These are phyloP conservation scores for Pachysolen tannophilus DNA, from an alignment of 805 yeast genomes.

Conservation along the genomic window DNA sequence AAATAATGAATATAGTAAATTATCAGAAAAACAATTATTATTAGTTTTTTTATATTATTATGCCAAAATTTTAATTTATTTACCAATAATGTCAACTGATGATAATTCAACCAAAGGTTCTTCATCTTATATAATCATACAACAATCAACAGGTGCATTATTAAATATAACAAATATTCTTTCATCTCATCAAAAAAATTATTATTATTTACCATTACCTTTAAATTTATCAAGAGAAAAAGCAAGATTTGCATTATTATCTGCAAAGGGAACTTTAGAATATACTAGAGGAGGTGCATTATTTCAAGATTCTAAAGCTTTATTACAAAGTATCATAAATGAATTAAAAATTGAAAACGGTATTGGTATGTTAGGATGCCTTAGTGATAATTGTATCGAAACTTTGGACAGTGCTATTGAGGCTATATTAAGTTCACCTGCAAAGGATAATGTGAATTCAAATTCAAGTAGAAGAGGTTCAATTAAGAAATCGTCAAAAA, in stretches of 20 bases:
- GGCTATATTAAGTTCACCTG: slow-evolving; percentile 47
- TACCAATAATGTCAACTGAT: slow-evolving; percentile 50
- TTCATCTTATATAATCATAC: slow-evolving; percentile 57
- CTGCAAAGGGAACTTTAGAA: slow-evolving; percentile 72
- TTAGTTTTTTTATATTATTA: slow-evolving; percentile 53
- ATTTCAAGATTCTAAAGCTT: slow-evolving; percentile 56
- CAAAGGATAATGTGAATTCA: not conserved
- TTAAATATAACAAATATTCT: slow-evolving; percentile 38
- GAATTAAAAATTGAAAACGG: slow-evolving; percentile 44
- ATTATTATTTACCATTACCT: slow-evolving; percentile 51
- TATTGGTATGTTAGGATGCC: slow-evolving; percentile 50
- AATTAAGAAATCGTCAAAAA: not conserved
- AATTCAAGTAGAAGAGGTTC: too few species aligned
- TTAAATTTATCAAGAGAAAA: slow-evolving; percentile 53
- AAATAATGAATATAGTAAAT: slow-evolving; percentile 22
- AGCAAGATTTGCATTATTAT: slow-evolving; percentile 54
- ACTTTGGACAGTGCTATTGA: slow-evolving; percentile 53
- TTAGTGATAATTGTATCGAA: slow-evolving; percentile 48
- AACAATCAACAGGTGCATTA: slow-evolving; percentile 55
- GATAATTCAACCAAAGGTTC: slow-evolving; percentile 31
- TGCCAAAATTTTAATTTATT: slow-evolving; percentile 54
- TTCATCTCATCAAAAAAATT: slow-evolving; percentile 27
- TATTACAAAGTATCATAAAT: slow-evolving; percentile 42
- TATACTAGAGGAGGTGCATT: slow-evolving; percentile 79
- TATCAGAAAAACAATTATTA: slow-evolving; percentile 39